Evolutionary conservation across 768 basidiomycete species (phyloP), one percentile per base, ranked within the genome.

Genomic region (Tremella fuciformis): DNA sequence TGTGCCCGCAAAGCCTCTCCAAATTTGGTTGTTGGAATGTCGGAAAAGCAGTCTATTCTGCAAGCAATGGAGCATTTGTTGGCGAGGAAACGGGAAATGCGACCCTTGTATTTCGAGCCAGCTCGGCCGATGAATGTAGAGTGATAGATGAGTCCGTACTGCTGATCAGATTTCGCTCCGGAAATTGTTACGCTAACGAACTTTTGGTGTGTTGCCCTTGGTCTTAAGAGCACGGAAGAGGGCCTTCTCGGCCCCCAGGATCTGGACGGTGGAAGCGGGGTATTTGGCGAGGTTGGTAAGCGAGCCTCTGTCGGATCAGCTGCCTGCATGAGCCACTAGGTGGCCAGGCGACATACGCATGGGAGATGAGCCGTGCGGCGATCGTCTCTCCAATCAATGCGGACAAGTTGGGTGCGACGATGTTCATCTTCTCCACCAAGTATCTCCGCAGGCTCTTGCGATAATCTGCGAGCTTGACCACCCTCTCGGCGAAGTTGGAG

Each of bases 1-100:
- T 99, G 96, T 4, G 83, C 82, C 3, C 89, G 84, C 9, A 99
- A 84, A 2, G 92, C 96, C 73, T 97, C 92, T 63, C 96, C 96
- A 66, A 92, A 98, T 73, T 92, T 93, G 47, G 89, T 78, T 6
- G 91, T 89, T 0, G 94, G 94, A 2, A 77, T 67, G 53, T 78
- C 77, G 1, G 87, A 82, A 74, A 88, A 98, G 77, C 92, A 97
- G 76, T 98, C 94, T 78, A 98, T 97, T 55, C 94, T 83, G 15
- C 91, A 89, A 1, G 94, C 94, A 67, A 98, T 97, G 55, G 92
- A 93, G 74, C 91, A 92, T 79, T 98, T 98, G 83, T 98, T 98
- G 39, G 94, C 94, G 8, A 98, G 82, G 84, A 97, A 98, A n/a
- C 94, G 87, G 2, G 93, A 96, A 74, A 97, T 97, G 55, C 94